Evolutionary conservation across 352 stramenopile species (phyloP), one percentile per base, ranked within the genome.

Genomic region (Phytophthora hibernalis): DNA sequence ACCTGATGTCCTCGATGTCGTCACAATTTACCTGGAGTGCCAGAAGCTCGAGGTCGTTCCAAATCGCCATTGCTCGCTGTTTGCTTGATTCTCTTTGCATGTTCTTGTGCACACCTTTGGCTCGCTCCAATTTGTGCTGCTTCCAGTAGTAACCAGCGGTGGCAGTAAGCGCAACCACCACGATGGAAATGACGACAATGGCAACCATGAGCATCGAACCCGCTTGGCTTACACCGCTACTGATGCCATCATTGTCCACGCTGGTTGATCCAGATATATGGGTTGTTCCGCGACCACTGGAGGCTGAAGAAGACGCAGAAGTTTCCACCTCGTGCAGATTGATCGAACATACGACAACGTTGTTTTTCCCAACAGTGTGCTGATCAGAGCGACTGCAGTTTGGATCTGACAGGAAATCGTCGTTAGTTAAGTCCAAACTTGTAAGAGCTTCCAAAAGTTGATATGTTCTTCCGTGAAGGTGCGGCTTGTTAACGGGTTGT

Each of bases 1-100:
- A 38, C 13, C 44, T 40, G 18, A 77, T 51, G 22, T 74, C 64
- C 5, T 65, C 31, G 15, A 77, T 70, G 9, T 74, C 58, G 9
- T 69, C 57, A 30, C 13, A 18, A 28, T 71, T 58, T 10, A 74
- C 33, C 26, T 69, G 58, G 0, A 77, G 33, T 5, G 33, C 26
- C 1, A 52, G 54, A 11, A 77, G 59, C 12, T 74, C 57, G 10
- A 22, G 20, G 24, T 77, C 60, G 43, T 72, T 60, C 59, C 59
- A 70, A 30, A 71, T 51, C 2, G 31, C 20, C n/a, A 55, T 45
- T n/a, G 51, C 43, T 2, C 21, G 58, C 11, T 40, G 51, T 16
- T 68, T 71, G 6, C 33, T 66, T 15, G 55, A 58, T 37, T 2
- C 10, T 28, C 33, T 24, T 12, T 45, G 40, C 18, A 47, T 47